Evolutionary conservation across 495 filamentous ascomycete species (phyloP), one percentile per base, ranked within the genome.

Genomic region (Polyplosphaeria fusca): DNA sequence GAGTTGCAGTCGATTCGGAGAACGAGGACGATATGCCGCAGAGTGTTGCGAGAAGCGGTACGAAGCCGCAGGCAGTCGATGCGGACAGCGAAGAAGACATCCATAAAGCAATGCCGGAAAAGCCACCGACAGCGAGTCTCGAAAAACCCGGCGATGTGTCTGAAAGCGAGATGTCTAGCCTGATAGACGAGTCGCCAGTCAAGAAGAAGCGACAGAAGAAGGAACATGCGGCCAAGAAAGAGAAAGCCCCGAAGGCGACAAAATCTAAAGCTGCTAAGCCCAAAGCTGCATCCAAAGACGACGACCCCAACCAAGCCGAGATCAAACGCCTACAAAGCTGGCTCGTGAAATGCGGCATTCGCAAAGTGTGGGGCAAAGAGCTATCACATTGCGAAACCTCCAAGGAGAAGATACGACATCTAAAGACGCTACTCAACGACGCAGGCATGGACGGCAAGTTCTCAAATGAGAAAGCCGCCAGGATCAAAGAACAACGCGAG

Each of bases 311-410:
- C 54, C 84, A 92, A 37, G 82, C 79, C 7, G 86, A 93, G 71
- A 89, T 97, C 70, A 97, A 92, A 69, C 83, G 82, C n/a, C 78
- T 98, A 14, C 93, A 98, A 72, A 80, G 82, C 19, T 89, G 90
- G 72, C 78, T 98, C 25, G 64, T 87, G 38, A 96, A 95, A 74
- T 98, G 93, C 65, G 93, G 93, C 18, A 83, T 98, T 43, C 87
- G 89, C 27, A 97, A 96, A 67, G 80, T 96, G 60, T 98, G 94
- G 93, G 77, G 76, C 32, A 81, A 84, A 52, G 89, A 95, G 72
- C 78, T 98, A 46, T 77, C 78, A 54, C 85, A 88, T 58, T 86
- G 82, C 67, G 85, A 83, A 41, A 88, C 85, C 23, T 68, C 79
- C 13, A 87, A 85, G 61, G 88, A 80, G 7, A 96, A 96, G 75